Evolutionary conservation across 352 stramenopile species (phyloP).

Genomic region (Pseudoperonospora humuli): DNA sequence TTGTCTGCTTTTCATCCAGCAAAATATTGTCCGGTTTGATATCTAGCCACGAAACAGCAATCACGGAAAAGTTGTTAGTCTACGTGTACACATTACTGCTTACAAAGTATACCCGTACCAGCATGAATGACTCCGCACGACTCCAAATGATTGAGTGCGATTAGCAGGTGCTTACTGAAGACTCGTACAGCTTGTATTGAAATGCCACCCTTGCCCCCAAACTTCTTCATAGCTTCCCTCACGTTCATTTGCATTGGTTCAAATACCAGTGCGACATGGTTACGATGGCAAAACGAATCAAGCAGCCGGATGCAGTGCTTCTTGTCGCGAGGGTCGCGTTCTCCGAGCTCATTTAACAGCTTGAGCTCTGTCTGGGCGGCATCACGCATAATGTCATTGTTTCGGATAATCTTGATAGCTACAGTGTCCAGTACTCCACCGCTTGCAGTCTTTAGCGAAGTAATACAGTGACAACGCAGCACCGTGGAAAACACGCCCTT

Average conservation of each 20-base stretch:
- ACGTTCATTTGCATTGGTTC: slow-evolving; percentile 98
- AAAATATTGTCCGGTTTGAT: slow-evolving; percentile 98
- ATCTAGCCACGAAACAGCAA: slow-evolving; percentile 42
- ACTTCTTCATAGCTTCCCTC: slow-evolving; percentile 86
- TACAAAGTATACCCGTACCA: slow-evolving; percentile 26
- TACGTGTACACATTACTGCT: slow-evolving; percentile 2
- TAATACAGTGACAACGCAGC: slow-evolving; percentile 85
- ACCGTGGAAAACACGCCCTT: slow-evolving; percentile 99
- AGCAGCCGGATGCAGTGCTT: slow-evolving; percentile 84
- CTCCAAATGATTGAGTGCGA: slow-evolving; percentile 72
- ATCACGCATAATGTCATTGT: slow-evolving; percentile 98
- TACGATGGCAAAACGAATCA: slow-evolving; percentile 86
- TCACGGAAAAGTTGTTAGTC: slow-evolving; percentile 1
- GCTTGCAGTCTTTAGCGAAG: slow-evolving; percentile 21
- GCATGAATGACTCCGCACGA: slow-evolving; percentile 89
- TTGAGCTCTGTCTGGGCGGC: slow-evolving; percentile 85
- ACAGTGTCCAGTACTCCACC: slow-evolving; percentile 30
- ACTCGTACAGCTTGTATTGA: slow-evolving; percentile 80
- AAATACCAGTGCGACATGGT: slow-evolving; percentile 96
- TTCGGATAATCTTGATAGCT: slow-evolving; percentile 88
- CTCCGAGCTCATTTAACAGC: slow-evolving; percentile 67
- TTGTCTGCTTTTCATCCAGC: slow-evolving; percentile 92
- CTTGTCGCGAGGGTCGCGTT: slow-evolving; percentile 64
- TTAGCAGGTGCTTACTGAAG: slow-evolving; percentile 73
- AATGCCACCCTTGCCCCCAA: slow-evolving; percentile 76